phyloP scores from a whole-genome alignment of 768 basidiomycete species.

The Kwoniella bestiolae region DNA sequence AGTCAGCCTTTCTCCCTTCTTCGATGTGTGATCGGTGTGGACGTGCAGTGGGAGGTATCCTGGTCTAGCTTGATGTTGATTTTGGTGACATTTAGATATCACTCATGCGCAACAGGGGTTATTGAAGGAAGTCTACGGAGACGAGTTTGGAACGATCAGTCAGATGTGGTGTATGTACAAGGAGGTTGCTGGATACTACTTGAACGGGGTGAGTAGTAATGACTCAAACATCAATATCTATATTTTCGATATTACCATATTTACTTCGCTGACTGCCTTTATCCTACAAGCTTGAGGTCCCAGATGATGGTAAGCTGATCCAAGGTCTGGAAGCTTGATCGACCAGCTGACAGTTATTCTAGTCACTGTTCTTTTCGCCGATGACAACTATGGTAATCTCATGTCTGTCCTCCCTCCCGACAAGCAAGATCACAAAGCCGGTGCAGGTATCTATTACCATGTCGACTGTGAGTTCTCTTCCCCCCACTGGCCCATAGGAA shows the following conservation, averaged over 20 bases:
- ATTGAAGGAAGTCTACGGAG: conserved; percentile 63
- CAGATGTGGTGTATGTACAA: conserved; percentile 68
- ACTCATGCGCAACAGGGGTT: conserved; percentile 68
- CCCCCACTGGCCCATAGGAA: background rate
- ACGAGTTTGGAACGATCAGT: conserved; percentile 60
- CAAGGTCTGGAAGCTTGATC: background rate
- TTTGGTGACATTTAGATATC: conserved; percentile 57
- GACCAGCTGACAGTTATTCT: background rate
- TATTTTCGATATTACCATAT: background rate
- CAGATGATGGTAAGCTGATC: conserved; percentile 28
- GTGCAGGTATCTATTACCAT: conserved; percentile 75
- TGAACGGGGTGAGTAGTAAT: conserved; percentile 35
- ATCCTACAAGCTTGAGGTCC: conserved; percentile 40
- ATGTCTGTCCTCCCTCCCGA: conserved; percentile 65
- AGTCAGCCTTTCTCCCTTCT: conserved; percentile 56
- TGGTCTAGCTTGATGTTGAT: no score
- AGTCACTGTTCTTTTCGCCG: conserved; percentile 58
- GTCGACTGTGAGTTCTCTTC: conserved; percentile 51
- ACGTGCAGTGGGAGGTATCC: no score
- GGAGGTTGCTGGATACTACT: conserved; percentile 71
- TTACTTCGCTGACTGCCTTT: background rate
- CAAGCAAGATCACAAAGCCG: conserved; percentile 65
- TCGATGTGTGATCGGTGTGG: no score
- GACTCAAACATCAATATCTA: background rate
- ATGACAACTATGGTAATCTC: conserved; percentile 78